A percentile compares a stretch with the other conserved stretches of the same genome.
Conservation (phyloP, 2,329 filamentous ascomycete genomes). For the Claviceps sorghi region DNA sequence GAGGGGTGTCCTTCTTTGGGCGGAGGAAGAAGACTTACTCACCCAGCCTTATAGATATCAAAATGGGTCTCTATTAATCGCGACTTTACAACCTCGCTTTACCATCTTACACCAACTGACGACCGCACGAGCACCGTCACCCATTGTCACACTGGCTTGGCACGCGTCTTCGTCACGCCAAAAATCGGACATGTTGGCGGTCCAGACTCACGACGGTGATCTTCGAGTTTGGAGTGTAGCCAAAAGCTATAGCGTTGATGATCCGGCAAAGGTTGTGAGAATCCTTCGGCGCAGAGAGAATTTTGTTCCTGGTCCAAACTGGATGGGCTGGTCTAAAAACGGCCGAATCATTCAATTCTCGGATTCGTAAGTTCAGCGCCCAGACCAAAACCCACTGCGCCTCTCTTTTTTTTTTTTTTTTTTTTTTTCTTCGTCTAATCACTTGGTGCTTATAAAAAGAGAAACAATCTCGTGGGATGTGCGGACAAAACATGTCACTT, state of each 20-base stretch:
- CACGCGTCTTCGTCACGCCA: slow-evolving; percentile 92
- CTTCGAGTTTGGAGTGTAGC: slow-evolving; percentile 92
- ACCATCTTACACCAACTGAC: slow-evolving; percentile 87
- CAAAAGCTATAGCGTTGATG: slow-evolving; percentile 56
- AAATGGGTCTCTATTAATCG: slow-evolving; percentile 87
- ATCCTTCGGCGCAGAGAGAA: slow-evolving; percentile 70
- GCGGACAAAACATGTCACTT: slow-evolving; percentile 90
- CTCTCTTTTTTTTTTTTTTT: not conserved
- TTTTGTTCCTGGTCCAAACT: slow-evolving; percentile 63
- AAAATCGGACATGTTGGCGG: slow-evolving; percentile 94
- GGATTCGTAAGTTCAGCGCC: slow-evolving; percentile 54
- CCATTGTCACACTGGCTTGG: slow-evolving; percentile 79
- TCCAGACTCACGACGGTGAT: slow-evolving; percentile 83
- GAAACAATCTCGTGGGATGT: slow-evolving; percentile 96
- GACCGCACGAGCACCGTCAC: slow-evolving; percentile 69
- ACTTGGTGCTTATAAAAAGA: slow-evolving; percentile 26
- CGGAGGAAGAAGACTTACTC: slow-evolving; percentile 1
- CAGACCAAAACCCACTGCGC: not conserved
- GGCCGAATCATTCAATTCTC: slow-evolving; percentile 87
- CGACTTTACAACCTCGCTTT: slow-evolving; percentile 77
- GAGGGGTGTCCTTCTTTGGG: not conserved
- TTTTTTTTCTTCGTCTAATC: not conserved
- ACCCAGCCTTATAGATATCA: slow-evolving; percentile 50
- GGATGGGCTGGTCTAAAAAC: slow-evolving; percentile 98
- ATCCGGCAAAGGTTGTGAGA: slow-evolving; percentile 77